Evolutionary conservation across 2,329 filamentous ascomycete genomes (phyloP), one percentile per base, ranked within the genome.

Genomic region (Ceratocystis cubensis): DNA sequence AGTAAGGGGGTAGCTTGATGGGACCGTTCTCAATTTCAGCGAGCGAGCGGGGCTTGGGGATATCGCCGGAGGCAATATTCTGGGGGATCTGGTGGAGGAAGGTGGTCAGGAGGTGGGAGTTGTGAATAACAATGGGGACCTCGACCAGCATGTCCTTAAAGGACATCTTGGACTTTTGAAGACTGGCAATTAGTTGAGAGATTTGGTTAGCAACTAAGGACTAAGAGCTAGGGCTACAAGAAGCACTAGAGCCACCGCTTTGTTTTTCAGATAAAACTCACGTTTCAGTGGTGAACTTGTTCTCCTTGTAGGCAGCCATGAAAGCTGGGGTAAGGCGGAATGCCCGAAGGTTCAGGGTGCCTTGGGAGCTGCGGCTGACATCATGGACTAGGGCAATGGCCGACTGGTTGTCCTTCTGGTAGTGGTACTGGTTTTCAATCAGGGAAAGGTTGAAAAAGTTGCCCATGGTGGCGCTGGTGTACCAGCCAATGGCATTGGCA

Each of bases 401-500:
- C 76, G 84, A 82, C 78, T 94, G 90, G 76, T 96, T 96, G 72
- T 95, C 90, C 77, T 90, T 94, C 81, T 99, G 94, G 81, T 96
- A 97, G 80, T 92, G 89, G 79, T 86, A 91, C 78, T 96, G 92
- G 81, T 97, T 99, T 83, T 99, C 94, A 77, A 99, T 89, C 75
- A 96, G 92, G 81, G 88, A 89, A 75, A 88, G 77, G 81, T 92
- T 96, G 81, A 97, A 83, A 73, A 97, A 97, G 82, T 96, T 97
- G 77, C 94, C 94, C 89, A 99, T 95, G 77, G 91, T 96, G 70
- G 92, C 91, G 80, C 91, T 96, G 68, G 91, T 96, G 80, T 99
- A 99, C 92, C 92, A 99, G 73, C 94, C 94, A 69, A 96, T 91
- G 73, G 91, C 95, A 81, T 97, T 96, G 71, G 94, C 94, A 76